A percentile compares a stretch with the other conserved stretches of the same genome.
Conservation (phyloP, 2,329 filamentous ascomycete species). For the Fusarium pseudocircinatum region DNA sequence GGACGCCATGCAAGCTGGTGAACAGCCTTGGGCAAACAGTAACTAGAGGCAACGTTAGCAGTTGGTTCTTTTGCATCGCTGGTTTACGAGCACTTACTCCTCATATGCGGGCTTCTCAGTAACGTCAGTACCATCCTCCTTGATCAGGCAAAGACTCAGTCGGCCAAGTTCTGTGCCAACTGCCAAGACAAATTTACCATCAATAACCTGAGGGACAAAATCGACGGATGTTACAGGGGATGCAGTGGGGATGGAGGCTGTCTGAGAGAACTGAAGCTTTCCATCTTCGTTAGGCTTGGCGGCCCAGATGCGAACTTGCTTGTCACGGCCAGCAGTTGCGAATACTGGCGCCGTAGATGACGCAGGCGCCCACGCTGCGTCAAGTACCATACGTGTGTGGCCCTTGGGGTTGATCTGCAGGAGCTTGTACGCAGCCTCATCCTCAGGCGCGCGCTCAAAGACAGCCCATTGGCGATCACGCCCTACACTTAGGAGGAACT, state of each 20-base stretch:
- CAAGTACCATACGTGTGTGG: constrained; percentile 91
- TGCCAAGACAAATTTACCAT: constrained; percentile 56
- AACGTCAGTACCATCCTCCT: constrained; percentile 51
- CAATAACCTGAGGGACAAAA: constrained; percentile 58
- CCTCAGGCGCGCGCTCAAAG: constrained; percentile 65
- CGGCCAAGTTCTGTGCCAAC: constrained; percentile 66
- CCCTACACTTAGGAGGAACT: constrained; percentile 84
- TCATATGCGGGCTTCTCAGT: constrained; percentile 48
- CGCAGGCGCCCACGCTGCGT: constrained; percentile 81
- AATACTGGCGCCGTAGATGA: constrained; percentile 63
- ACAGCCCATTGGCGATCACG: constrained; percentile 92
- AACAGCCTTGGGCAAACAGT: constrained; percentile 68
- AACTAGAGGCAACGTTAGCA: constrained; percentile 38
- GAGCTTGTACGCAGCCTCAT: constrained; percentile 61
- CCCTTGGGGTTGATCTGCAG: constrained; percentile 79
- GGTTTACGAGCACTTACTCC: constrained; percentile 49
- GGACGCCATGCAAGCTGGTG: constrained; percentile 77
- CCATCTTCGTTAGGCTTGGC: constrained; percentile 46
- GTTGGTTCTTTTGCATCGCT: neutral
- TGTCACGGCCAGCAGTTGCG: constrained; percentile 90
- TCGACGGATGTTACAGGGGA: constrained; percentile 77
- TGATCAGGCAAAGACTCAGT: constrained; percentile 56
- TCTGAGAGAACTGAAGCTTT: constrained; percentile 60
- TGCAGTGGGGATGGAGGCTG: constrained; percentile 62
- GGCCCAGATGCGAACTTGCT: constrained; percentile 78